Conservation (phyloP, 1,139 yeast species). For the Hemisphaericaspora xylofermentans region DNA sequence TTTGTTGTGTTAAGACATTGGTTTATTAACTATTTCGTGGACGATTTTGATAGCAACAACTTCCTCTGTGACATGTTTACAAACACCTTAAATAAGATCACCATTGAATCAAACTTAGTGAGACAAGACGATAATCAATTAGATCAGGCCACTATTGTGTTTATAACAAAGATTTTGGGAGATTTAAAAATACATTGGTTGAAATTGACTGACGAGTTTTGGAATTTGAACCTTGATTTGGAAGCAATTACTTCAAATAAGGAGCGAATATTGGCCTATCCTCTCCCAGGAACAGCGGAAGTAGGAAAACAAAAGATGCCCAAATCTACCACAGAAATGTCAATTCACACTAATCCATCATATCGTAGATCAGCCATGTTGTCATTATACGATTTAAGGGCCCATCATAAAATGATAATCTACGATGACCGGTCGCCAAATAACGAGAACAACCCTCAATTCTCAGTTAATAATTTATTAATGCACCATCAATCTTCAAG, state of each 20-base stretch:
- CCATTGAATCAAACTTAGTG: slow-evolving; percentile 32
- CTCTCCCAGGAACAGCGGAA: slow-evolving; percentile 31
- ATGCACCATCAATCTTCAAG: slow-evolving; percentile 44
- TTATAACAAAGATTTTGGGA: slow-evolving; percentile 41
- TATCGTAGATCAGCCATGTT: slow-evolving; percentile 56
- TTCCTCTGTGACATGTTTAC: slow-evolving; percentile 49
- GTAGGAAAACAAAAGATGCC: slow-evolving; percentile 21
- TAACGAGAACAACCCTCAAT: slow-evolving; percentile 36
- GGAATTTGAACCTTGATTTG: slow-evolving; percentile 28
- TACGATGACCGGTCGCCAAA: slow-evolving; percentile 25
- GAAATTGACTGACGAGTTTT: slow-evolving; percentile 33
- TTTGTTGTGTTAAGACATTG: slow-evolving; percentile 89
- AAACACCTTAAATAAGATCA: slow-evolving; percentile 47
- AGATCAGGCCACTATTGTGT: slow-evolving; percentile 15
- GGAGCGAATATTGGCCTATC: slow-evolving; percentile 21
- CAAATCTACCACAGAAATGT: slow-evolving; percentile 39
- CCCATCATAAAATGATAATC: slow-evolving; percentile 38
- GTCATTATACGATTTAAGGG: slow-evolving; percentile 46
- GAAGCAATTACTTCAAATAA: slow-evolving; percentile 17
- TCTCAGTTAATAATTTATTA: slow-evolving; percentile 39
- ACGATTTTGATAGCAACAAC: slow-evolving; percentile 57
- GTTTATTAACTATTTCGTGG: slow-evolving; percentile 74
- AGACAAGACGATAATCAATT: slow-evolving; percentile 5
- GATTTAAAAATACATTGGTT: slow-evolving; percentile 50
- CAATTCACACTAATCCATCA: slow-evolving; percentile 50